Evolutionary conservation across 768 basidiomycete genomes (phyloP).

Genomic region (Tulasnella sp.): DNA sequence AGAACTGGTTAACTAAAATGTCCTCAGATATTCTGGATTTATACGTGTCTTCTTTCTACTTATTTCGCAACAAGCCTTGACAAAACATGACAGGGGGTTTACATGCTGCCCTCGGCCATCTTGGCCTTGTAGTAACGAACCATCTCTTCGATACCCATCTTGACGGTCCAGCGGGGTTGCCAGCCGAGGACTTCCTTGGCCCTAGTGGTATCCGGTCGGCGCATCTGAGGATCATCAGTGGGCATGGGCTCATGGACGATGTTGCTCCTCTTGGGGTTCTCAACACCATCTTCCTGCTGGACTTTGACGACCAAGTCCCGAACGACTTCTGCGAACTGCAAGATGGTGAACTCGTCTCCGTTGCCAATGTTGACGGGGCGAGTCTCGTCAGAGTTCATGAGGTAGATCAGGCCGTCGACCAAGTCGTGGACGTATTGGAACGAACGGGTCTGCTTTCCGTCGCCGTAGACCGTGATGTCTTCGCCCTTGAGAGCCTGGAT

Average conservation of each 20-base stretch:
- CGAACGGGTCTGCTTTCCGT: constrained; percentile 88
- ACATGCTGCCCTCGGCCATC: constrained; percentile 64
- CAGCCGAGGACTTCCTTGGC: constrained; percentile 80
- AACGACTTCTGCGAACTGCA: constrained; percentile 88
- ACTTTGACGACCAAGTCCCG: constrained; percentile 91
- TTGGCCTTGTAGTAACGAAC: constrained; percentile 87
- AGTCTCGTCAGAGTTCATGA: constrained; percentile 93
- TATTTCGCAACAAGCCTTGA: not conserved
- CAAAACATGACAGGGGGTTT: not conserved
- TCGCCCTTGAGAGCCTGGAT: constrained; percentile 94
- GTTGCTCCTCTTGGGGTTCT: constrained; percentile 48
- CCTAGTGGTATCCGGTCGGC: constrained; percentile 86
- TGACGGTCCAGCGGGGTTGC: constrained; percentile 91
- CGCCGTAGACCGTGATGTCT: constrained; percentile 95
- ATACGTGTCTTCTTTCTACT: not conserved
- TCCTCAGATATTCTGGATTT: not conserved
- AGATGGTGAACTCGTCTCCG: constrained; percentile 91
- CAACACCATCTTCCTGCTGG: constrained; percentile 72
- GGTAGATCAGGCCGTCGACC: constrained; percentile 82
- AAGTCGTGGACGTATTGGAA: constrained; percentile 99
- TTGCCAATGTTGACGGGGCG: constrained; percentile 97
- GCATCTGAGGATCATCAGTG: constrained; percentile 89
- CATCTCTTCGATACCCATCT: constrained; percentile 94
- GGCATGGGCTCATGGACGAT: constrained; percentile 80
- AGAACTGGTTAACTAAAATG: not conserved